These are phyloP conservation scores for Kwoniella mangroviensis DNA, from an alignment of 768 basidiomycete genomes.

Conservation along the genomic window DNA sequence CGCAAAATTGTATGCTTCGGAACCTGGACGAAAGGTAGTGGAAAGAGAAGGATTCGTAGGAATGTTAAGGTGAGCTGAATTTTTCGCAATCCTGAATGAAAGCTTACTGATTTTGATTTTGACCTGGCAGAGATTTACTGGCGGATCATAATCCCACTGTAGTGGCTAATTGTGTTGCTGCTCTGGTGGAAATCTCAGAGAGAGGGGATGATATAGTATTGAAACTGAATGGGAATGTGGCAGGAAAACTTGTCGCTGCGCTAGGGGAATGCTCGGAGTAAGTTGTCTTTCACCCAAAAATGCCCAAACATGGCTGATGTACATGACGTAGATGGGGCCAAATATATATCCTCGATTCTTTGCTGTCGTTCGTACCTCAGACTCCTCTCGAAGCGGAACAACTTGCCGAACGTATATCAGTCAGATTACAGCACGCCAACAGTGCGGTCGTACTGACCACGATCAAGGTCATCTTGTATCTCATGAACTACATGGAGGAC, in stretches of 20 bases:
- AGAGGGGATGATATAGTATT: slow-evolving; percentile 92
- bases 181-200: slow-evolving; percentile 95
- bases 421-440: slow-evolving; percentile 96
- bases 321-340: slow-evolving; percentile 84
- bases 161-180: slow-evolving; percentile 94
- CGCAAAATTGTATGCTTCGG: slow-evolving; percentile 89
- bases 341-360: slow-evolving; percentile 93
- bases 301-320: neutral
- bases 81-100: neutral
- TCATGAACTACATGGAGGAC: slow-evolving; percentile 99
- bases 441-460: slow-evolving; percentile 99
- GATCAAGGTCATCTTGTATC: slow-evolving; percentile 89
- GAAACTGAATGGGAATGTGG: slow-evolving; percentile 81
- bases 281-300: slow-evolving; percentile 56
- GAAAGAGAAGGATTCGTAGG: slow-evolving; percentile 91
- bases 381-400: slow-evolving; percentile 83
- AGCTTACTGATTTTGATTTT: neutral
- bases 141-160: slow-evolving; percentile 95
- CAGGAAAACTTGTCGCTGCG: slow-evolving; percentile 87
- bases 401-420: slow-evolving; percentile 92
- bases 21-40: slow-evolving; percentile 70
- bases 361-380: slow-evolving; percentile 92
- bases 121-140: slow-evolving; percentile 68
- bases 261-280: slow-evolving; percentile 97
- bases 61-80: slow-evolving; percentile 65